These are phyloP conservation scores for Hygrocybe coccinea DNA, from an alignment of 768 basidiomycete species.

Conservation along the genomic window DNA sequence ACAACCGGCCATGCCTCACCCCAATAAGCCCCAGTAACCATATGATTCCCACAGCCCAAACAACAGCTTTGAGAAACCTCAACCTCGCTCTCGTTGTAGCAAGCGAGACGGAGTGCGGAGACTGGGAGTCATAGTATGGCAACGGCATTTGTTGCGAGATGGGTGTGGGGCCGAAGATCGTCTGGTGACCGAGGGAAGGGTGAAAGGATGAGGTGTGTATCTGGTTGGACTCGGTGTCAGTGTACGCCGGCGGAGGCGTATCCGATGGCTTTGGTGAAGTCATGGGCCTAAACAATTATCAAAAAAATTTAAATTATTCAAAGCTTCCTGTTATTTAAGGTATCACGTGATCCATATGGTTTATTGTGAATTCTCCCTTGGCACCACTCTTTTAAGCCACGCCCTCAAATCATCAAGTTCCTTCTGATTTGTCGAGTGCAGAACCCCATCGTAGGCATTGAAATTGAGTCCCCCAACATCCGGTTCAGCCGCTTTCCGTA, in stretches of 20 bases:
- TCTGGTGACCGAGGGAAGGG: slow-evolving; percentile 2
- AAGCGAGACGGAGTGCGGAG: slow-evolving; percentile 24
- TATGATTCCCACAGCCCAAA: slow-evolving; percentile 13
- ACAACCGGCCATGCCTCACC: not conserved
- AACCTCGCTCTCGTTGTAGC: slow-evolving; percentile 36
- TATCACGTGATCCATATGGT: not conserved
- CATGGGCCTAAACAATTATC: no score
- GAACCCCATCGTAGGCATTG: slow-evolving; percentile 61
- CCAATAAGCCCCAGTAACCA: not conserved
- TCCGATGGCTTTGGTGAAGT: not conserved
- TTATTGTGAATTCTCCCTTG: slow-evolving; percentile 15
- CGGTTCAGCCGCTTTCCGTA: slow-evolving; percentile 39
- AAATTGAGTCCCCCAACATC: slow-evolving; percentile 57
- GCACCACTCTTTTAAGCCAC: slow-evolving; percentile 64
- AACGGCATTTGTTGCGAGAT: slow-evolving; percentile 33
- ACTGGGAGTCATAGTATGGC: slow-evolving; percentile 36
- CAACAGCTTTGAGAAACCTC: slow-evolving; percentile 33
- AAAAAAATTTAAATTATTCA: no score
- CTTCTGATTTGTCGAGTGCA: slow-evolving; percentile 57
- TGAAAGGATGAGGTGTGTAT: not conserved
- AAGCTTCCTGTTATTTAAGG: no score
- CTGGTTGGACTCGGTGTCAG: not conserved
- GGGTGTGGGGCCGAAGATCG: slow-evolving; percentile 37
- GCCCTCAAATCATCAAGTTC: slow-evolving; percentile 66
- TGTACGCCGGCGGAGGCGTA: slow-evolving; percentile 5